A percentile compares a stretch with the other conserved stretches of the same genome.
Conservation (phyloP, 495 filamentous ascomycete genomes). For the Tuber indicum region DNA sequence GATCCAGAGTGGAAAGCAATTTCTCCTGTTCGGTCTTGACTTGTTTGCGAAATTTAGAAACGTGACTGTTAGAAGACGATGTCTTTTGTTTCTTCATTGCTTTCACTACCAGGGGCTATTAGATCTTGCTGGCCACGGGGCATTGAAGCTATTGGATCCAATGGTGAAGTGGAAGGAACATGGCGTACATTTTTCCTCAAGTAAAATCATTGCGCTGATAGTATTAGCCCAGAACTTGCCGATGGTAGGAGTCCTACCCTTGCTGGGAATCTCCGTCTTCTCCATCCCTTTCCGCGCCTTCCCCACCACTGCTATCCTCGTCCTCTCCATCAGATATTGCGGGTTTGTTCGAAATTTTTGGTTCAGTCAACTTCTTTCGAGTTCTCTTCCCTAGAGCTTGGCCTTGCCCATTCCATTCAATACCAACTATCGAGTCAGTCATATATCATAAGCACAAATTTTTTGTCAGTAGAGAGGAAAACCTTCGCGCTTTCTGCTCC, state of each 20-base stretch:
- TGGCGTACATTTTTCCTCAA: conserved; percentile 22
- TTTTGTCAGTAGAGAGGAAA: not conserved
- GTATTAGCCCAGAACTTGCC: not conserved
- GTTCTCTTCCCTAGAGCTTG: not conserved
- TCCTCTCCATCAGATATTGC: not conserved
- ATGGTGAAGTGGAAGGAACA: not conserved
- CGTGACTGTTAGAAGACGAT: conserved; percentile 11
- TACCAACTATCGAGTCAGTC: not conserved
- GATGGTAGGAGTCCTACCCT: not conserved
- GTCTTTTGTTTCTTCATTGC: conserved; percentile 33
- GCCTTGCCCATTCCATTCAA: not conserved
- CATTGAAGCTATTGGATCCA: not conserved
- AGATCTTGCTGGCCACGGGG: not conserved
- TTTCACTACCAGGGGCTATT: conserved; percentile 14
- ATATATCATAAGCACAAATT: not conserved
- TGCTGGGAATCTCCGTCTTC: conserved; percentile 4
- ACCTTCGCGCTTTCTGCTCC: not conserved
- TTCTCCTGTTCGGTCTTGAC: conserved; percentile 20
- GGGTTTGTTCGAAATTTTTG: not conserved
- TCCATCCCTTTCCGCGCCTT: not conserved
- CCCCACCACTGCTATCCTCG: not conserved
- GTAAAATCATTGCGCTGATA: conserved; percentile 24
- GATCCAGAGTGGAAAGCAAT: conserved; percentile 15
- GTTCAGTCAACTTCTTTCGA: not conserved
- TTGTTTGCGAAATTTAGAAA: conserved; percentile 24